These are phyloP conservation scores for Cronartium quercuum DNA, from an alignment of 1,284 basidiomycete species.

Conservation along the genomic window DNA sequence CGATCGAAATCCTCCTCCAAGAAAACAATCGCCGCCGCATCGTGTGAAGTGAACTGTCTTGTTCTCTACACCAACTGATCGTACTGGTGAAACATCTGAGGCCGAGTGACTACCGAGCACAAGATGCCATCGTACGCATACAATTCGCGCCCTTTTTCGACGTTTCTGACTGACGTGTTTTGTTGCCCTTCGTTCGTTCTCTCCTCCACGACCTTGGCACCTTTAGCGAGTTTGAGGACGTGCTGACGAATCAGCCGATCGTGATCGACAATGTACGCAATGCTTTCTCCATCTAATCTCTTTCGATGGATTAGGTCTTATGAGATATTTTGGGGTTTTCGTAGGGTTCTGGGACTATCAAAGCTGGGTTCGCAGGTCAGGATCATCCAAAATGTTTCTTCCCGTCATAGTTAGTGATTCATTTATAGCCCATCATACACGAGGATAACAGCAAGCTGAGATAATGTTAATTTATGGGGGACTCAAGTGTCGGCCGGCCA, in stretches of 20 bases:
- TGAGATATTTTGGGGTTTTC: constrained; percentile 7
- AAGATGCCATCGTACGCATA: too few species aligned
- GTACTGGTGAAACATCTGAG: too few species aligned
- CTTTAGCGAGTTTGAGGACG: constrained; percentile 53
- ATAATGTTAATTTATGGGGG: constrained; percentile 10
- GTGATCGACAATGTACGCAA: constrained; percentile 86
- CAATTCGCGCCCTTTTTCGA: too few species aligned
- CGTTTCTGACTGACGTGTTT: too few species aligned
- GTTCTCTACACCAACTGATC: too few species aligned
- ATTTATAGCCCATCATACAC: constrained; percentile 41
- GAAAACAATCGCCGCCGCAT: too few species aligned
- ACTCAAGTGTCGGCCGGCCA: constrained; percentile 77
- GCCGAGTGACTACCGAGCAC: too few species aligned
- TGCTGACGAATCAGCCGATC: constrained; percentile 83
- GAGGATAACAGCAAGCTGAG: constrained; percentile 48
- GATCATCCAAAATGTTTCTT: constrained; percentile 98
- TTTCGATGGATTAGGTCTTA: background rate
- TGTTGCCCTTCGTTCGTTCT: too few species aligned
- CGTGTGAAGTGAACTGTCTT: too few species aligned
- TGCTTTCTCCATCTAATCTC: constrained; percentile 33
- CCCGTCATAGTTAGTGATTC: constrained; percentile 77
- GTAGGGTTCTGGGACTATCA: constrained; percentile 92
- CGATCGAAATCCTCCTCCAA: too few species aligned
- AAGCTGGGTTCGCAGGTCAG: constrained; percentile 94
- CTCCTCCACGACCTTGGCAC: background rate